These are phyloP conservation scores for Fusarium redolens DNA, from an alignment of 2,329 filamentous ascomycete species.

Conservation along the genomic window DNA sequence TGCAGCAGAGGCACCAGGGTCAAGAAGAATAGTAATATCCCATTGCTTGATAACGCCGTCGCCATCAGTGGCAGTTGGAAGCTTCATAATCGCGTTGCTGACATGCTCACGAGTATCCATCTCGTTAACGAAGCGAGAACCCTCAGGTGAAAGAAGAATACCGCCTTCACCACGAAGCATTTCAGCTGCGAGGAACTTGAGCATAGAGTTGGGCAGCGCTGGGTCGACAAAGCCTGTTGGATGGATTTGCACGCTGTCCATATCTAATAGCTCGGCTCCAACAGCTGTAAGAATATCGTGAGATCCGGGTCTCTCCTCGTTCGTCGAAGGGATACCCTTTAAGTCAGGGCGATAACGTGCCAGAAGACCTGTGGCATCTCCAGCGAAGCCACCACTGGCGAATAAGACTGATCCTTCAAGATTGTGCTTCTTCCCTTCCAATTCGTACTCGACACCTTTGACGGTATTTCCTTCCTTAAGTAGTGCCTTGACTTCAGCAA, in stretches of 20 bases:
- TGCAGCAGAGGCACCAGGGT: constrained; percentile 66
- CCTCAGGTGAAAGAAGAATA: constrained; percentile 60
- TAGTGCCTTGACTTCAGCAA: constrained; percentile 64
- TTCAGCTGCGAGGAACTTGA: constrained; percentile 74
- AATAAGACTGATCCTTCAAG: constrained; percentile 66
- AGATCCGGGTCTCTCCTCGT: constrained; percentile 67
- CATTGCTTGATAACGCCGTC: constrained; percentile 60
- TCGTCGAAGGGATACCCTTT: constrained; percentile 69
- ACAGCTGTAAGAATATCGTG: constrained; percentile 57
- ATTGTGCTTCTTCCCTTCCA: constrained; percentile 50
- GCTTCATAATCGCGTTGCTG: constrained; percentile 62
- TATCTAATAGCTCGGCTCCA: constrained; percentile 60
- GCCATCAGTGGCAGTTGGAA: constrained; percentile 45
- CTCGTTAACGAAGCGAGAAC: constrained; percentile 71
- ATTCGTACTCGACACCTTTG: constrained; percentile 63
- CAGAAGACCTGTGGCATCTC: constrained; percentile 68
- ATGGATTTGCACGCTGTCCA: constrained; percentile 71
- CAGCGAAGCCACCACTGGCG: constrained; percentile 70
- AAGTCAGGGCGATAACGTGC: constrained; percentile 69
- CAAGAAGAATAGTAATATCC: constrained; percentile 68
- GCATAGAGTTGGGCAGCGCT: constrained; percentile 53
- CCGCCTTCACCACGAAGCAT: constrained; percentile 72
- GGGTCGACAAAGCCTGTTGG: constrained; percentile 73
- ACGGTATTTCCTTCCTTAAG: constrained; percentile 53
- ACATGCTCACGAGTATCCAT: constrained; percentile 68